phyloP scores from a whole-genome alignment of 179 eudicot species.

The Heliamphora pulchella region DNA sequence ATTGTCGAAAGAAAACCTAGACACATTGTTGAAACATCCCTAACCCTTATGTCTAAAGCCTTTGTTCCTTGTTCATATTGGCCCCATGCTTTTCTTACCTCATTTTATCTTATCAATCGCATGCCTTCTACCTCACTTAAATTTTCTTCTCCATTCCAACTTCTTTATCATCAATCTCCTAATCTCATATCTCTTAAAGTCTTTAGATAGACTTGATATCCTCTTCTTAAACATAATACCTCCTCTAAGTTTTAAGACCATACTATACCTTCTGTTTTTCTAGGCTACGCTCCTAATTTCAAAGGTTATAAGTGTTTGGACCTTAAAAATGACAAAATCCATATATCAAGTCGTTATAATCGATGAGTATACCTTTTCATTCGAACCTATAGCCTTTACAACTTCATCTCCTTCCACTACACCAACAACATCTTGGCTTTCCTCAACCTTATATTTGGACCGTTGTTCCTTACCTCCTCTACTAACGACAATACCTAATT shows the following conservation, averaged over 20 bases:
- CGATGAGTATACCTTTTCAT: background rate
- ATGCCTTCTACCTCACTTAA: background rate
- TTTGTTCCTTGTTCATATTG: background rate
- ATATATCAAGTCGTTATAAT: background rate
- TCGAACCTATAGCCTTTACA: background rate
- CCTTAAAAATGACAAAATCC: background rate
- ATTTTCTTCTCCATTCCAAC: background rate
- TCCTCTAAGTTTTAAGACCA: background rate
- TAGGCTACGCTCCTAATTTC: background rate
- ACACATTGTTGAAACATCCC: background rate
- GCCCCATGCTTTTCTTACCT: background rate
- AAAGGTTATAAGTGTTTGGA: background rate
- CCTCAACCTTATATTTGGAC: background rate
- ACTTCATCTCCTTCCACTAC: background rate
- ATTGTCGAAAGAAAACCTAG: background rate
- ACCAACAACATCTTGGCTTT: background rate
- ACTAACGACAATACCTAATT: too few species aligned
- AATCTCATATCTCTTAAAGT: background rate
- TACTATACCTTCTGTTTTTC: background rate
- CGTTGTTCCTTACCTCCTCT: background rate
- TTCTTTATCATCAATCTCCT: background rate
- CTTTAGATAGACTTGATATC: background rate
- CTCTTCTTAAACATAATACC: background rate
- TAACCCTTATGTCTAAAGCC: background rate
- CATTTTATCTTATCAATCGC: background rate